Evolutionary conservation across 2,329 filamentous ascomycete genomes (phyloP).

Genomic region (Claviceps digitariae): DNA sequence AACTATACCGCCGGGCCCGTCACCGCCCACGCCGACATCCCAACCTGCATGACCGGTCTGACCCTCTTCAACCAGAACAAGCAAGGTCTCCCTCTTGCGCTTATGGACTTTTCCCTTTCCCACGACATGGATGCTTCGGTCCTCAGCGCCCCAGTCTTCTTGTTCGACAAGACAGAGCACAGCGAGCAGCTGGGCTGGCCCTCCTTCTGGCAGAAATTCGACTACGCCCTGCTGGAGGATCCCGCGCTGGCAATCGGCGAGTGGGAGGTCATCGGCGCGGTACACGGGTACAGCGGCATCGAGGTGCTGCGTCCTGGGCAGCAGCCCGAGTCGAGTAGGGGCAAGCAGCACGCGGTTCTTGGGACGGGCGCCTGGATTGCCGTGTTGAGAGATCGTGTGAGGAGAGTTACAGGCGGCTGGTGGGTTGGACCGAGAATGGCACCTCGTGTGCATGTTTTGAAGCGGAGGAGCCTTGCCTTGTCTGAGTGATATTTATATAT

Average conservation of each 20-base stretch:
- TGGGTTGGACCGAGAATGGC: conserved; percentile 51
- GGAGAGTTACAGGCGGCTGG: conserved; percentile 42
- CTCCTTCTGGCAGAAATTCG: conserved; percentile 49
- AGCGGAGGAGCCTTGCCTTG: conserved; percentile 10
- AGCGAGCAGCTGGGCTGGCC: conserved; percentile 27
- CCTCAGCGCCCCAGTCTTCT: conserved; percentile 15
- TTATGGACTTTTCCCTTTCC: conserved; percentile 2
- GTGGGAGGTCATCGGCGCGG: conserved; percentile 44
- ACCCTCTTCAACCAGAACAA: conserved; percentile 48
- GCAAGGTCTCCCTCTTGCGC: conserved; percentile 21
- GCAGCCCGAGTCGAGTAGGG: conserved; percentile 1
- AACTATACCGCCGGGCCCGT: conserved; percentile 15
- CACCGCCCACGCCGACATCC: conserved; percentile 48
- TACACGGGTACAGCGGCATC: conserved; percentile 45
- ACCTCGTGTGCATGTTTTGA: conserved; percentile 39
- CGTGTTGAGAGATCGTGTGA: conserved; percentile 26
- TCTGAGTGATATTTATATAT: too few species aligned
- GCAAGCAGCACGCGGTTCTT: conserved; percentile 20
- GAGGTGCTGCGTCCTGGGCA: conserved; percentile 39
- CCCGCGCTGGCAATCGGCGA: conserved; percentile 29
- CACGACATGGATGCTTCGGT: not conserved
- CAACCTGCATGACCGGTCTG: conserved; percentile 58
- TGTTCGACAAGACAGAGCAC: conserved; percentile 53
- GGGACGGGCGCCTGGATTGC: conserved; percentile 31
- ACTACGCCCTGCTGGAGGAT: conserved; percentile 48